Evolutionary conservation across 176 grass and related monocot genomes (phyloP), one percentile per base, ranked within the genome.

Genomic region (Chloris gayana): DNA sequence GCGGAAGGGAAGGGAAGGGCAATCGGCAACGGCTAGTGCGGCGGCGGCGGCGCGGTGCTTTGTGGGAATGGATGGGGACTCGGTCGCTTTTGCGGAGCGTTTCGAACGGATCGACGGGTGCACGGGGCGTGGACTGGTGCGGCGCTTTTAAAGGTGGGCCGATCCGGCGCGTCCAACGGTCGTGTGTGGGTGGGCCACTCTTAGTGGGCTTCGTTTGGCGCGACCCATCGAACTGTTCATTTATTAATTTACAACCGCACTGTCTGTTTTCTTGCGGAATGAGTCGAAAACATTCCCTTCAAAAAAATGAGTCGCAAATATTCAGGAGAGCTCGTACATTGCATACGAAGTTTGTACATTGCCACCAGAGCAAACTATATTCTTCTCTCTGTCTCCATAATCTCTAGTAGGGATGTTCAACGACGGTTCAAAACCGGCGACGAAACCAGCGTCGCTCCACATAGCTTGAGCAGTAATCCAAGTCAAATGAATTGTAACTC

Each of bases 101-200:
- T 87, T 83, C 83, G 58, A 79, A 88, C 38, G 25, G 86, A 14
- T 21, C 65, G 74, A 68, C 44, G 46, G 56, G 61, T 67, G 68
- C 32, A 56, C 27, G 69, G 27, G 3, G 34, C n/a, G n/a, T 9
- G 42, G 39, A 57, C 49, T 18, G 69, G 73, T 9, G 53, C n/a
- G 26, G 30, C 27, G 24, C 1, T 58, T 81, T 81, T 89, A 72
- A 81, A 81, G 69, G 82, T 81, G 82, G 77, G 67, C 82, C 72
- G 77, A 58, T 73, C 47, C 60, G 41, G 72, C 66, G 73, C 78
- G 72, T 35, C 77, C 87, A 89, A 89, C 87, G 82, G 87, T 89
- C 87, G 78, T 82, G 57, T 82, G 29, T 25, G 6, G 60, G 77
- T 70, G 73, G 87, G 77, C 72, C 78, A 81, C 29, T 64, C 32